Evolutionary conservation across 768 basidiomycete genomes (phyloP).

Genomic region (Boletus patriciae): DNA sequence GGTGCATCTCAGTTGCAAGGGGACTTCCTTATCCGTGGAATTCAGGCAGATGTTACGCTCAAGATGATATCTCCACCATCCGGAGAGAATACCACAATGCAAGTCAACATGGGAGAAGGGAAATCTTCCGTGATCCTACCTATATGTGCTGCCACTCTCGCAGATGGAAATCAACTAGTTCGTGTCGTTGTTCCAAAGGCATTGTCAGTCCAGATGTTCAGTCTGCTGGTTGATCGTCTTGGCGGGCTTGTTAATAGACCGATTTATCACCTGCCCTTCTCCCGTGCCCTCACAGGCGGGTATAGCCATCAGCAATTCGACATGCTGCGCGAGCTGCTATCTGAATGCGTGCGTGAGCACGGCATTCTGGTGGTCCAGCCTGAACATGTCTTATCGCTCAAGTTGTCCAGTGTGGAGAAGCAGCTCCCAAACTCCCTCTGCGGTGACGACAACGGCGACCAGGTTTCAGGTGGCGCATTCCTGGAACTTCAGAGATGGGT

Average conservation of each 20-base stretch:
- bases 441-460: neutral
- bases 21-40: no score
- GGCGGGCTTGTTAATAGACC: constrained; percentile 43
- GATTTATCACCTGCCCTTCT: constrained; percentile 48
- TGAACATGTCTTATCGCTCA: constrained; percentile 50
- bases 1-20: no score
- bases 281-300: constrained; percentile 35
- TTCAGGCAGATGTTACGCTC: neutral
- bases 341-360: constrained; percentile 22
- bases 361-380: constrained; percentile 49
- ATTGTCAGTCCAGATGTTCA: constrained; percentile 44
- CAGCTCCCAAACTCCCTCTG: constrained; percentile 5
- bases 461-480: constrained; percentile 5
- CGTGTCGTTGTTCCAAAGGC: constrained; percentile 48
- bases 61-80: constrained; percentile 45
- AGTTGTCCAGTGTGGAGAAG: constrained; percentile 42
- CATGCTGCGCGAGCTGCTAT: neutral
- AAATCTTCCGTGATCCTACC: constrained; percentile 49
- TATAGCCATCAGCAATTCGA: neutral
- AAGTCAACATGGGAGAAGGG: constrained; percentile 60
- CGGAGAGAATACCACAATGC: constrained; percentile 37
- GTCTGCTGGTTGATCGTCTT: constrained; percentile 40
- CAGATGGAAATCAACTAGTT: constrained; percentile 41
- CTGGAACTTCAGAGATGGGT: constrained; percentile 13
- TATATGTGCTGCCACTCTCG: constrained; percentile 39